Conservation (phyloP, 805 yeast species). For the Saccharomycopsis fibuligera region DNA sequence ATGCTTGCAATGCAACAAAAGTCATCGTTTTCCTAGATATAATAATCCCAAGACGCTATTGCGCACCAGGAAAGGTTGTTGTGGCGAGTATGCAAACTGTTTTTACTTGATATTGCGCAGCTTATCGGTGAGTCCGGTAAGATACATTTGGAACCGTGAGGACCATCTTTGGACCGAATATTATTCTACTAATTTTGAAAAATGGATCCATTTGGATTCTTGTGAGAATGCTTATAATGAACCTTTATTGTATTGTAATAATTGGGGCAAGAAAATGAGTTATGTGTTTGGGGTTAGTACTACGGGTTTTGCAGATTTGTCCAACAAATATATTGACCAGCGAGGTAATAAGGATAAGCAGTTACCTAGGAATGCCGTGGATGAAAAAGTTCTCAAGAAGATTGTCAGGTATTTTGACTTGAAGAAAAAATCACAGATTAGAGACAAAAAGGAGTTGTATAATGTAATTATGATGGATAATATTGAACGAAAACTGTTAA, state of each 20-base stretch:
- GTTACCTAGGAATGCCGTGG: slow-evolving; percentile 41
- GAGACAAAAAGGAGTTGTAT: slow-evolving; percentile 33
- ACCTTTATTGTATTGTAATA: slow-evolving; percentile 67
- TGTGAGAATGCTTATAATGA: slow-evolving; percentile 85
- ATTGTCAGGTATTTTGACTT: slow-evolving; percentile 32
- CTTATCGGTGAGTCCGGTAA: slow-evolving; percentile 46
- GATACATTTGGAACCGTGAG: slow-evolving; percentile 84
- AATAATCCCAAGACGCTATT: slow-evolving; percentile 60
- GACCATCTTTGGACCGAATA: slow-evolving; percentile 98
- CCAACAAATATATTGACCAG: slow-evolving; percentile 54
- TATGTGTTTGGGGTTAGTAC: slow-evolving; percentile 67
- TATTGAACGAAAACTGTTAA: slow-evolving; percentile 31
- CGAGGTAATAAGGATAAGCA: slow-evolving; percentile 27
- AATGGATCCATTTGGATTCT: slow-evolving; percentile 87
- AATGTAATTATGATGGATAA: slow-evolving; percentile 33
- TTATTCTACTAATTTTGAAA: slow-evolving; percentile 47
- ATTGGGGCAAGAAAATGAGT: slow-evolving; percentile 95
- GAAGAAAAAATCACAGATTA: slow-evolving; percentile 29
- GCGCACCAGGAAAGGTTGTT: slow-evolving; percentile 64
- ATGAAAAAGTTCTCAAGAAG: slow-evolving; percentile 34
- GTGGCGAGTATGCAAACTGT: slow-evolving; percentile 95
- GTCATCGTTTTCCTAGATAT: slow-evolving; percentile 67
- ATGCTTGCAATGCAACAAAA: slow-evolving; percentile 45
- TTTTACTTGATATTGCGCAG: slow-evolving; percentile 67
- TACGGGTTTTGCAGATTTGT: slow-evolving; percentile 62